A percentile compares a stretch with the other conserved stretches of the same genome.
These are phyloP conservation scores for Talaromyces islandicus DNA, from an alignment of 2,329 filamentous ascomycete species.

Conservation along the genomic window DNA sequence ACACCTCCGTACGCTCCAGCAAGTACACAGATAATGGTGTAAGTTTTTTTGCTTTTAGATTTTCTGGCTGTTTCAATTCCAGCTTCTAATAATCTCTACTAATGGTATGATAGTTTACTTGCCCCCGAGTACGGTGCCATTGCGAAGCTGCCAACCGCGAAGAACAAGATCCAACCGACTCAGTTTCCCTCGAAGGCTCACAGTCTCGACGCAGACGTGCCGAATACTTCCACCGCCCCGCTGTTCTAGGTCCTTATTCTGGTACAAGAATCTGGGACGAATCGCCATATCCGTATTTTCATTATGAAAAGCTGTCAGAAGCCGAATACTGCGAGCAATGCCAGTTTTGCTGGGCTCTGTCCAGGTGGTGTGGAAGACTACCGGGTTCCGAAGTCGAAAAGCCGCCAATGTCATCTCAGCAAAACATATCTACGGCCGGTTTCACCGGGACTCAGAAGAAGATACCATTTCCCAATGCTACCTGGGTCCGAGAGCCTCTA, in stretches of 20 bases:
- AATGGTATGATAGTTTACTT: conserved; percentile 1
- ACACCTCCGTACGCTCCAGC: conserved; percentile 6
- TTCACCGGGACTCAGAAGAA: conserved; percentile 4
- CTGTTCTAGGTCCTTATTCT: conserved; percentile 20
- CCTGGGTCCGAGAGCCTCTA: conserved; percentile 13
- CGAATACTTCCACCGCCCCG: conserved; percentile 26
- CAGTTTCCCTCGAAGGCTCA: conserved; percentile 16
- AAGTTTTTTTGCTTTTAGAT: not conserved
- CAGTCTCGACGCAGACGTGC: conserved; percentile 23
- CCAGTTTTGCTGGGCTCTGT: conserved; percentile 10
- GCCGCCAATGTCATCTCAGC: not conserved
- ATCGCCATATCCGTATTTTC: conserved; percentile 8
- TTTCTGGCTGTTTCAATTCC: not conserved
- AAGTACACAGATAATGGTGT: conserved; percentile 8
- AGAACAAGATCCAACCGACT: conserved; percentile 4
- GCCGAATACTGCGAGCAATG: conserved; percentile 10
- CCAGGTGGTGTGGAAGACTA: conserved; percentile 11
- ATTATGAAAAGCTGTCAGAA: conserved; percentile 4
- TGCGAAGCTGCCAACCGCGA: conserved; percentile 9
- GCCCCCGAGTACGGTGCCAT: conserved; percentile 3
- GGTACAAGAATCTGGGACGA: not conserved
- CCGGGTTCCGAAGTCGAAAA: conserved; percentile 1
- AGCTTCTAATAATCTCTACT: not conserved
- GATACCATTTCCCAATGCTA: conserved; percentile 7
- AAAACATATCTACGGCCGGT: conserved; percentile 1